These are phyloP conservation scores for Melianthus villosus DNA, from an alignment of 441 rosid genomes.

Conservation along the genomic window DNA sequence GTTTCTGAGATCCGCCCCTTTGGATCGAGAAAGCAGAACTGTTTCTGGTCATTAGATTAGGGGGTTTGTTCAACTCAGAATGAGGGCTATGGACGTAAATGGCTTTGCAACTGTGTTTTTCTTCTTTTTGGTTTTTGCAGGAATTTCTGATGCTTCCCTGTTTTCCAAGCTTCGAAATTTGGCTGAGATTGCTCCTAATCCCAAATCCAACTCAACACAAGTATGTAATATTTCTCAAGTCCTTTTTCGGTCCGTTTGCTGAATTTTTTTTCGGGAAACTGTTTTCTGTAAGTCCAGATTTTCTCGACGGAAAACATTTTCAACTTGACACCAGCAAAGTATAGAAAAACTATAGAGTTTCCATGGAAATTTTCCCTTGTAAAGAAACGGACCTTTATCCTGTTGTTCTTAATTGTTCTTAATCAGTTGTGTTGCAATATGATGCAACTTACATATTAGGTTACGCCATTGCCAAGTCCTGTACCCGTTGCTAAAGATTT, in stretches of 20 bases:
- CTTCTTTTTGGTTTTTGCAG: constrained; percentile 19
- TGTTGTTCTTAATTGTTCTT: neutral
- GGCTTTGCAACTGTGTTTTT: constrained; percentile 19
- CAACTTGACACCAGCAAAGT: no score
- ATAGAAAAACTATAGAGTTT: no score
- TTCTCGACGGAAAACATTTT: no score
- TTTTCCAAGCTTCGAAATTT: constrained; percentile 19
- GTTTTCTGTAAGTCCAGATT: no score
- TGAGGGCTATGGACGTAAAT: constrained; percentile 37
- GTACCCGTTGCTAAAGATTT: constrained; percentile 8
- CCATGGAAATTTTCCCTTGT: no score
- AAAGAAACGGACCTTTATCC: no score
- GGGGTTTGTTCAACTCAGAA: neutral
- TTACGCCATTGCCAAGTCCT: constrained; percentile 23
- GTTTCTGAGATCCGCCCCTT: no score
- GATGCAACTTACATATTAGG: constrained; percentile 19
- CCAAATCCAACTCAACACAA: no score
- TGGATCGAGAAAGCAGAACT: no score
- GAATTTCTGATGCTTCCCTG: constrained; percentile 35
- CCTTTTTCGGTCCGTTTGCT: no score
- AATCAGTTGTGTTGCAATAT: neutral
- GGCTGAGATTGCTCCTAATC: constrained; percentile 15
- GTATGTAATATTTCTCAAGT: no score
- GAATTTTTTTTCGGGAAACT: no score
- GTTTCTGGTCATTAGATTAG: neutral